These are phyloP conservation scores for Takakia lepidozioides DNA, from an alignment of 225 moss, liverwort and hornwort species.

Conservation along the genomic window DNA sequence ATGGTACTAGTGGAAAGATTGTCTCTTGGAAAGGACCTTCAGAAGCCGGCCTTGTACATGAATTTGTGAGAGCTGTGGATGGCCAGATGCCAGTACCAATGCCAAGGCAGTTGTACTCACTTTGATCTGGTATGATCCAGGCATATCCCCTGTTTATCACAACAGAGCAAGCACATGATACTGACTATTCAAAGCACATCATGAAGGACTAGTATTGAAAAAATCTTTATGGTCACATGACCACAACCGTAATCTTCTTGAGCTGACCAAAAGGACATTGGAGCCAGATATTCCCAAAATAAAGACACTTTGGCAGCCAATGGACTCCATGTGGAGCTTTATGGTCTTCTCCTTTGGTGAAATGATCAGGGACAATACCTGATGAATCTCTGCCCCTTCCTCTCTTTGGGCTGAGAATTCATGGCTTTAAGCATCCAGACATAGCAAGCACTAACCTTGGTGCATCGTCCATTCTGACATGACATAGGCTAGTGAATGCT, in stretches of 20 bases:
- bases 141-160: conserved; percentile 58
- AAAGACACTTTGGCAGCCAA: too few relatives aligned
- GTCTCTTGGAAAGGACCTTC: conserved; percentile 18
- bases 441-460: conserved; percentile 46
- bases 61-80: conserved; percentile 60
- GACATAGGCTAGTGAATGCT: conserved; percentile 63
- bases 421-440: too few relatives aligned
- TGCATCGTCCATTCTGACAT: conserved; percentile 81
- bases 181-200: too few relatives aligned
- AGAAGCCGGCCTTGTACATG: conserved; percentile 68
- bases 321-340: too few relatives aligned
- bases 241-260: too few relatives aligned
- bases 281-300: too few relatives aligned
- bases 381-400: neutral
- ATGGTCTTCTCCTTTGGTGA: too few relatives aligned
- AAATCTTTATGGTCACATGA: too few relatives aligned
- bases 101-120: conserved; percentile 82
- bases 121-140: conserved; percentile 82
- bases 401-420: neutral
- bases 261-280: too few relatives aligned
- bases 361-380: too few relatives aligned
- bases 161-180: conserved; percentile 5
- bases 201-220: too few relatives aligned
- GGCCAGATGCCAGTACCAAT: conserved; percentile 66
- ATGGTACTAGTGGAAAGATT: too few relatives aligned